Evolutionary conservation across 768 basidiomycete species (phyloP), one percentile per base, ranked within the genome.

Genomic region (Trametes elegans): DNA sequence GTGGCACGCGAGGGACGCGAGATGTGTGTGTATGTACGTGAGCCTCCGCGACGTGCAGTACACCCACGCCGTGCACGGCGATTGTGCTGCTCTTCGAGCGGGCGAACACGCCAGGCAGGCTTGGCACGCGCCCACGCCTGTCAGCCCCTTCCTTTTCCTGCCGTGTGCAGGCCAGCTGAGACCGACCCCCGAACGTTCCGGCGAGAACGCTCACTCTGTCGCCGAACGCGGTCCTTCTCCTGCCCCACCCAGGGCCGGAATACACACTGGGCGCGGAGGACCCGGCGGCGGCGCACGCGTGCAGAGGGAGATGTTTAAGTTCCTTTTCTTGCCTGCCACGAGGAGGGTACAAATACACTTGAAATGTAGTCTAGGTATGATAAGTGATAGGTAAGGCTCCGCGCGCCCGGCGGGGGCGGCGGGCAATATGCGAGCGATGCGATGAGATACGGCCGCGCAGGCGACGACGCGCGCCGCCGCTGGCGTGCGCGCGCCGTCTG

Each of bases 321-420:
- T 44, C 57, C 53, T 53, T 52, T 58, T 55, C 39, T 23, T 26
- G 40, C 44, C 51, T 32, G 31, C 51, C 50, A 46, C 56, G 39
- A 36, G 21, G 53, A 36, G 36, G 29, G 53, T 55, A 55, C 58
- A 59, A 55, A 59, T 59, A 59, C 58, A 55, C 40, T 31, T 51
- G 58, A 52, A 45, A 55, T 55, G 54, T 53, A 55, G 53, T 59
- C 54, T 59, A 59, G 40, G 53, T 55, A 59, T 51, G 53, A 52
- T 55, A 59, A 55, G 54, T 51, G 54, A 36, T 44, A 18, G 51
- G 42, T 18, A 50, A 50, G 40, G 38, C 53, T 53, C 24, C 49
- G 49, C 35, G 39, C 43, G 43, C 6, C 31, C 34, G 10, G 29
- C 14, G 35, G 19, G 34, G 47, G 26, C 21, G 42, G 44, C 36